These are phyloP conservation scores for Artemisia tridentata DNA, from an alignment of 129 eudicot species.

Conservation along the genomic window DNA sequence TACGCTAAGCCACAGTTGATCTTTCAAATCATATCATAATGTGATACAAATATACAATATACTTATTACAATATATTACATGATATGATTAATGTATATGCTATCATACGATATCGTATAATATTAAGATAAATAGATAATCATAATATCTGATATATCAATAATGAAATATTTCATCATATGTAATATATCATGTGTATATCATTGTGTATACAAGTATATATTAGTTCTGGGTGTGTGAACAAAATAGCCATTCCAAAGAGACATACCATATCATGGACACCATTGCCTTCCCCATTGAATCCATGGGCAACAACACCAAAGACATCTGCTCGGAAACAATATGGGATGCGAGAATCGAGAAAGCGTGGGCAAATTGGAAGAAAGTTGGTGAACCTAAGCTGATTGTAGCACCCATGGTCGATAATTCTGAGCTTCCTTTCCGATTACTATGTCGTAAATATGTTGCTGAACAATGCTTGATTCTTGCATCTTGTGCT, in stretches of 20 bases:
- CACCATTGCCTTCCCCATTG: conserved; percentile 8
- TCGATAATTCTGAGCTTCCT: conserved; percentile 10
- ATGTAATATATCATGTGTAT: neutral
- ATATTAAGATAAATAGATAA: neutral
- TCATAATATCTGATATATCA: neutral
- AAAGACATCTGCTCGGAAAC: neutral
- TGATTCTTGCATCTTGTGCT: conserved; percentile 1
- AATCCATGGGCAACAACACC: neutral
- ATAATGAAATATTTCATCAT: neutral
- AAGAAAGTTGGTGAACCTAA: conserved; percentile 10
- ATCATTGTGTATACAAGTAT: neutral
- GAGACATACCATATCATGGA: neutral
- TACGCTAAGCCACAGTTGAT: no score
- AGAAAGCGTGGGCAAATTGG: conserved; percentile 7
- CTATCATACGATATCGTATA: neutral
- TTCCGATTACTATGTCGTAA: conserved; percentile 3
- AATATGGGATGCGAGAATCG: conserved; percentile 1
- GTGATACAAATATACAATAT: neutral
- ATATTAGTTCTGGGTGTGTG: neutral
- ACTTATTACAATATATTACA: neutral
- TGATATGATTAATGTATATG: neutral
- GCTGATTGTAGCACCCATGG: conserved; percentile 20
- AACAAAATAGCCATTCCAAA: neutral
- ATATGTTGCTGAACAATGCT: conserved; percentile 9
- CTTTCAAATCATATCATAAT: neutral